These are phyloP conservation scores for Trifolium dubium DNA, from an alignment of 306 rosid species.

Conservation along the genomic window DNA sequence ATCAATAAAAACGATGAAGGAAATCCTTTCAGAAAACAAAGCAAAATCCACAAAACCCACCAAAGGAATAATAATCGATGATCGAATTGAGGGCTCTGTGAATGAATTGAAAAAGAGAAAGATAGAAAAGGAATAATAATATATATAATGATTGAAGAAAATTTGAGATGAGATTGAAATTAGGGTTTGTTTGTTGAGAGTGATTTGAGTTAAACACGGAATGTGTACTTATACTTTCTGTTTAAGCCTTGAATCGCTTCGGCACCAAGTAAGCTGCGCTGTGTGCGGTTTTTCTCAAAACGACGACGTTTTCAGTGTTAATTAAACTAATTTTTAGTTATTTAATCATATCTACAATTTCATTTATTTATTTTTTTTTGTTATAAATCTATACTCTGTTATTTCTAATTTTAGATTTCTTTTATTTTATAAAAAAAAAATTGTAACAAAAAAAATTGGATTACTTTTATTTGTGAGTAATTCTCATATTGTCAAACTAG, in stretches of 20 bases:
- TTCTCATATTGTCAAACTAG: too few species aligned
- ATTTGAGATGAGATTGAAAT: not conserved
- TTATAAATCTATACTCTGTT: too few species aligned
- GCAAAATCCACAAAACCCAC: constrained; percentile 51
- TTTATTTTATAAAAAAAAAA: too few species aligned
- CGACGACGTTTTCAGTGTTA: not conserved
- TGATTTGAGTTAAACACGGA: constrained; percentile 53
- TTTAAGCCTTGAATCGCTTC: constrained; percentile 35
- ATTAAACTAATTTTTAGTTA: not conserved
- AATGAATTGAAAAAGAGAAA: too few species aligned
- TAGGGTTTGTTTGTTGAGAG: constrained; percentile 41
- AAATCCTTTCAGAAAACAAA: too few species aligned
- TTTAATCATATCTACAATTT: not conserved
- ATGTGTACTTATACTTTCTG: constrained; percentile 38
- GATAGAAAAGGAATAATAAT: too few species aligned
- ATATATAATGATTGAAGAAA: too few species aligned
- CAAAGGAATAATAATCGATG: constrained; percentile 42
- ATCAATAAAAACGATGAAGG: not conserved
- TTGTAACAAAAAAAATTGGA: too few species aligned
- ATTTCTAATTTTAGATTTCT: too few species aligned
- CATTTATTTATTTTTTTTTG: too few species aligned
- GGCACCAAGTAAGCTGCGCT: constrained; percentile 42
- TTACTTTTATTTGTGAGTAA: too few species aligned
- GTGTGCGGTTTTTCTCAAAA: not conserved
- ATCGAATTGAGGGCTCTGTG: constrained; percentile 13